Base-by-base conservation (phyloP, 2,329 filamentous ascomycete genomes). In the Xylariomycetidae sp. region DNA sequence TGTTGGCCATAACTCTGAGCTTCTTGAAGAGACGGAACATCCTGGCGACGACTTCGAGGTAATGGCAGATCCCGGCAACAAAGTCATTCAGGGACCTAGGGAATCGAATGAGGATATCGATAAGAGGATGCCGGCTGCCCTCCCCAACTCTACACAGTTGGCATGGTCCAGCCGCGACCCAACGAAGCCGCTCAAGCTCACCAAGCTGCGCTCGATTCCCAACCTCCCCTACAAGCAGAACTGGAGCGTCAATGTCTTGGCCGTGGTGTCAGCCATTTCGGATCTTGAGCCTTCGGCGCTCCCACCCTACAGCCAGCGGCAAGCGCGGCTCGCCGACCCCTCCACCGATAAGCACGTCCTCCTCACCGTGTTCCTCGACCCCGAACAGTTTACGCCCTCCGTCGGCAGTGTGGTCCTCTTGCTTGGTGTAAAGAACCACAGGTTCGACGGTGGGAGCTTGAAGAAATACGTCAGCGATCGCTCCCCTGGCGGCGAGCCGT, bases 401-500 rank as follows among this genome's bases (percentile, higher is more conserved):
- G 46, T 74, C 0, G 73, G 72, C 3, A 68, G 63, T 31, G 65
- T 65, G 0, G 66, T 76, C 1, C 42, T 77, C 4, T 52, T 77
- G 1, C 58, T 69, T 0, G 72, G 72, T 0, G 71, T 75, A 2
- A 77, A 76, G 55, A 77, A 76, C 19, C 73, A 77, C 31, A 52
- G 62, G 2, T 75, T 70, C 36, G 72, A 76, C 3, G 65, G 62
- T 1, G 60, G 63, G 2, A 57, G 58, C 38, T 34, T 67, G 36
- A 63, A 64, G 44, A 66, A 65, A 44, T 67, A 66, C 26, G 56
- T 44, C 0, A 65, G 59, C 29, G 62, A 67, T 38, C 40, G 44
- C 25, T 45, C 51, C 5, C 44, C 27, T 26, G 13, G 8, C 7
- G 44, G 42, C 4, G 37, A 39, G 4, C 48, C 40, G 10, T 76